Base-by-base conservation (phyloP, 2,329 filamentous ascomycete genomes). In the Gyromitra esculenta region DNA sequence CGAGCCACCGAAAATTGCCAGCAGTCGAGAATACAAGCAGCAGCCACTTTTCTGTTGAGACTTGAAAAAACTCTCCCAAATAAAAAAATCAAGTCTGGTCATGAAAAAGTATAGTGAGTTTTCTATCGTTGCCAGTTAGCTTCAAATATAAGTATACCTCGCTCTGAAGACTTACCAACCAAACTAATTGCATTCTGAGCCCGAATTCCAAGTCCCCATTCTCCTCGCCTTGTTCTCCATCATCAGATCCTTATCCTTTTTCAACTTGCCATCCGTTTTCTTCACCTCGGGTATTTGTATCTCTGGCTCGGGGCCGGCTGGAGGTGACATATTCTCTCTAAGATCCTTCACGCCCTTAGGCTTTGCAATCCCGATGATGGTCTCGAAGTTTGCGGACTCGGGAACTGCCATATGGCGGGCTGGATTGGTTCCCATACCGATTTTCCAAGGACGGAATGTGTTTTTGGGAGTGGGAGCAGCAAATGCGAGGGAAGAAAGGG, bases 381-480 rank as follows among this genome's bases (percentile, higher is more conserved):
- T 18, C 15, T 71, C 72, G 59, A 50, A 71, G 4, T 45, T 71
- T 0, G 41, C 50, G 1, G 65, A 31, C 21, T 75, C 72, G 11
- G 59, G 48, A 3, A 65, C 43, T 41, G 57, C 48, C 57, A 75
- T 71, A 15, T 57, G 57, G n/a, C 39, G 72, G 11, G 31, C 59
- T 9, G 67, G 65, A 18, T 57, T 64, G 8, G 59, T 69, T 5
- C 72, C 72, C 66, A 75, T 75, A 1, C 65, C 65, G 6, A 70
- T 50, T 31, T 64, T 75, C 72, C 72, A 75, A 6, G 72, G 72
- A 11, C 72, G 72, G 39, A 75, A 75, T 3, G 66, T 71, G 21
- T 75, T 75, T 13, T 75, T 75, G 5, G 68, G 68, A 21, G 67
- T 75, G 5, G 68, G 68, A 35, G 67, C 50, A 5, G 48, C 57